Evolutionary conservation across 805 yeast genomes (phyloP), one percentile per base, ranked within the genome.

Genomic region (Cyberlindnera petersonii): DNA sequence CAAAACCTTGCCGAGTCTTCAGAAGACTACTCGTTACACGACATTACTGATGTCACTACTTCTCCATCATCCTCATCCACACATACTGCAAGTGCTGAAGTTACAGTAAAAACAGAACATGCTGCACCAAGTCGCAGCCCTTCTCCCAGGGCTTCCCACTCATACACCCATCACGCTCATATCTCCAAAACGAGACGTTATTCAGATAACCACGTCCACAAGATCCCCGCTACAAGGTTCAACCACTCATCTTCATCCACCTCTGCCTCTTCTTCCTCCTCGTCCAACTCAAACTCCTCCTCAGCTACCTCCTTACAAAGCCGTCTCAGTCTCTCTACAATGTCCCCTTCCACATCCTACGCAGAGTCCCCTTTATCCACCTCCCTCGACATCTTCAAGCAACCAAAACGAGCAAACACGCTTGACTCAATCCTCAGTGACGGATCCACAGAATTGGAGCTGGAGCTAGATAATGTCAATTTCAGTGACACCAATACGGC

Each of bases 1-100:
- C 47, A 50, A 13, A 55, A 55, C 34, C 20, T 55, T 20, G 53
- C 58, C 3, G 49, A 53, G 31, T 53, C 59, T 0, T 46, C 47
- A 21, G 40, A 42, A 8, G 30, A 33, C 9, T 55, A 52, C 35
- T 39, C 57, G 1, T 31, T 55, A 8, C 44, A 50, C 22, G 56
- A 55, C 13, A 55, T 55, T 11, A 52, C 55, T 2, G 43, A 50
- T 14, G 55, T 52, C 11, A 34, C 50, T 4, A 23, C 33, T 13
- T 28, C 40, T 2, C 29, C 40, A 6, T 15, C 40, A 4, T 19
- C 41, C 9, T 18, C 32, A 16, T 20, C 37, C 33, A 31, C 6
- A 31, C 22, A n/a, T 26, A 20, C n/a, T n/a, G n/a, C n/a, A n/a
- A n/a, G n/a, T n/a, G n/a, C n/a, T n/a, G n/a, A n/a, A n/a, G n/a